Conservation (phyloP, 2,329 filamentous ascomycete genomes). For the Penicillium janthinellum region DNA sequence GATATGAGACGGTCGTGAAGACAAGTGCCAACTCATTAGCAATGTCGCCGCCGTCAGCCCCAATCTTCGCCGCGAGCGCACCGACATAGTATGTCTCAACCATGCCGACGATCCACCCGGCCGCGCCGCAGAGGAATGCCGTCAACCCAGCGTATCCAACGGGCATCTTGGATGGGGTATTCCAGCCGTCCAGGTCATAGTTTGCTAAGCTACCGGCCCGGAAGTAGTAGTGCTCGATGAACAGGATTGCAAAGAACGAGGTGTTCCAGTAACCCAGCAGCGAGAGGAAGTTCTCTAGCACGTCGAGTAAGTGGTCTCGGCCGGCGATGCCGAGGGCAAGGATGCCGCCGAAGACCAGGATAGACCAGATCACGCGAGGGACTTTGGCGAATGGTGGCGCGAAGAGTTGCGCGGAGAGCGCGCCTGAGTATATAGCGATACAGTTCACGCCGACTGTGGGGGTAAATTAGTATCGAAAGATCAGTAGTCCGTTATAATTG, state of each 20-base stretch:
- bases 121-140: constrained; percentile 51
- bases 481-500: background rate
- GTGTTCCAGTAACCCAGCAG: constrained; percentile 57
- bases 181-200: constrained; percentile 55
- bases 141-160: constrained; percentile 47
- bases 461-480: constrained; percentile 3
- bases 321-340: constrained; percentile 49
- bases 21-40: constrained; percentile 57
- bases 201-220: constrained; percentile 44
- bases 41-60: constrained; percentile 51
- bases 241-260: constrained; percentile 52
- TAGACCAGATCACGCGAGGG: constrained; percentile 53
- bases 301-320: constrained; percentile 46
- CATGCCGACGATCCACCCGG: constrained; percentile 61
- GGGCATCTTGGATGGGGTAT: constrained; percentile 48
- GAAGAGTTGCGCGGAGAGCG: constrained; percentile 44
- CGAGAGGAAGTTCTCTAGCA: constrained; percentile 53
- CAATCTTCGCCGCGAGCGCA: constrained; percentile 48
- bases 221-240: constrained; percentile 54
- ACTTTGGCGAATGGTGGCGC: constrained; percentile 48
- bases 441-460: constrained; percentile 42
- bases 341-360: constrained; percentile 51
- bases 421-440: constrained; percentile 46
- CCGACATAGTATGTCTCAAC: constrained; percentile 60
- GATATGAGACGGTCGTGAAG: constrained; percentile 51